Conservation (phyloP, 2,329 filamentous ascomycete species). For the Fusarium beomiforme region DNA sequence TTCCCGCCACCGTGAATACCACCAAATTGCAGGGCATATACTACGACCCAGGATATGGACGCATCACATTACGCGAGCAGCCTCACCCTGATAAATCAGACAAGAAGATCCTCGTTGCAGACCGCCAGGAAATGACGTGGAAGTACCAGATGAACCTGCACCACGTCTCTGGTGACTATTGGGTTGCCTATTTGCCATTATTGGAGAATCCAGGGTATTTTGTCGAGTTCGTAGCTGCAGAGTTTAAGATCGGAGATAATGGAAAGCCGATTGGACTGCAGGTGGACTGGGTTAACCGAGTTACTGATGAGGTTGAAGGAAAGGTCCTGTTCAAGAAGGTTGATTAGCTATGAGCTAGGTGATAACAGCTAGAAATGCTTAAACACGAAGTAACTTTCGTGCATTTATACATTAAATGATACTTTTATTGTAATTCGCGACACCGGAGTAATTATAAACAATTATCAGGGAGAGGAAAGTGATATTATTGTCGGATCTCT, state of each 20-base stretch:
- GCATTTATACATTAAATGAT: neutral
- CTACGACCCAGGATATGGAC: neutral
- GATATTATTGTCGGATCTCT: neutral
- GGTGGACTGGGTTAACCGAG: neutral
- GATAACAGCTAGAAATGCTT: neutral
- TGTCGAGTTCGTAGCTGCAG: neutral
- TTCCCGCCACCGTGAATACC: neutral
- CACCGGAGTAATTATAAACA: neutral
- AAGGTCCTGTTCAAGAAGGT: neutral
- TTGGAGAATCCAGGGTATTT: neutral
- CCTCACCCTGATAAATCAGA: neutral
- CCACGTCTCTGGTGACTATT: neutral
- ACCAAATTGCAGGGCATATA: neutral
- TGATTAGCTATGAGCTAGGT: neutral
- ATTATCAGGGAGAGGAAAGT: neutral
- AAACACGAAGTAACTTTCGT: neutral
- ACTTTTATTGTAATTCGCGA: neutral
- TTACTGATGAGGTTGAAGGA: neutral
- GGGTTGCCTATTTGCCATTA: neutral
- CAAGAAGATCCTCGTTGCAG: neutral
- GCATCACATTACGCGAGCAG: neutral
- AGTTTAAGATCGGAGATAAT: neutral
- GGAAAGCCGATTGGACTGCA: neutral
- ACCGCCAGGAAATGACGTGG: neutral
- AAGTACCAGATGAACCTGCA: neutral